These are phyloP conservation scores for Ceratonia siliqua DNA, from an alignment of 306 rosid genomes.

Conservation along the genomic window DNA sequence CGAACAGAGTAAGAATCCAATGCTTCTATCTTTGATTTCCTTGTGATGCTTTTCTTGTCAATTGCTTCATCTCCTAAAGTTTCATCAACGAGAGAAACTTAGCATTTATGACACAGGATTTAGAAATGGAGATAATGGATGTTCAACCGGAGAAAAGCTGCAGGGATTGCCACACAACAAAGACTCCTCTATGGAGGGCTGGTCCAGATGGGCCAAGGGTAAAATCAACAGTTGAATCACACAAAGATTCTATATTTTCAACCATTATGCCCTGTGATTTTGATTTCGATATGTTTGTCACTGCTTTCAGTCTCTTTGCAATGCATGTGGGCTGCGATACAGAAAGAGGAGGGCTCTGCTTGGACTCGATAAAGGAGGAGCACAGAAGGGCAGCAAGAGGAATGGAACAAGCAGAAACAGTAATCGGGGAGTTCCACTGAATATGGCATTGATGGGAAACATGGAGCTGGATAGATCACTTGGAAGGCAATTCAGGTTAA, in stretches of 20 bases:
- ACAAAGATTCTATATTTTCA: background rate
- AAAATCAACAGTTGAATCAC: background rate
- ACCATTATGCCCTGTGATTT: background rate
- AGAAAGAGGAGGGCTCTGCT: conserved; percentile 32
- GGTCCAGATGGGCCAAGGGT: conserved; percentile 54
- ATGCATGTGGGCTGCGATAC: conserved; percentile 49
- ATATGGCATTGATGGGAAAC: conserved; percentile 23
- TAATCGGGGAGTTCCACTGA: background rate
- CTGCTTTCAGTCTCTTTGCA: conserved; percentile 43
- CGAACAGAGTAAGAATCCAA: background rate
- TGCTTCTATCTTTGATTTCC: background rate
- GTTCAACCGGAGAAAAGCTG: conserved; percentile 27
- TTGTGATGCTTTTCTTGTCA: background rate
- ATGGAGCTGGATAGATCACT: background rate
- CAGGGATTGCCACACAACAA: conserved; percentile 38
- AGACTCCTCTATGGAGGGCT: conserved; percentile 47
- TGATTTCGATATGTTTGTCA: background rate
- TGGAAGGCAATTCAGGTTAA: conserved; percentile 4
- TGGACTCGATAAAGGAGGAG: conserved; percentile 8
- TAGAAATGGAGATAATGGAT: conserved; percentile 7
- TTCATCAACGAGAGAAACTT: background rate
- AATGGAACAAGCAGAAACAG: background rate
- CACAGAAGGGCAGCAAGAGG: conserved; percentile 7
- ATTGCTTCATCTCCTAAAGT: background rate
- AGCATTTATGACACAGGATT: background rate